Evolutionary conservation across 2,329 filamentous ascomycete species (phyloP).

Genomic region (Didymella segeticola): DNA sequence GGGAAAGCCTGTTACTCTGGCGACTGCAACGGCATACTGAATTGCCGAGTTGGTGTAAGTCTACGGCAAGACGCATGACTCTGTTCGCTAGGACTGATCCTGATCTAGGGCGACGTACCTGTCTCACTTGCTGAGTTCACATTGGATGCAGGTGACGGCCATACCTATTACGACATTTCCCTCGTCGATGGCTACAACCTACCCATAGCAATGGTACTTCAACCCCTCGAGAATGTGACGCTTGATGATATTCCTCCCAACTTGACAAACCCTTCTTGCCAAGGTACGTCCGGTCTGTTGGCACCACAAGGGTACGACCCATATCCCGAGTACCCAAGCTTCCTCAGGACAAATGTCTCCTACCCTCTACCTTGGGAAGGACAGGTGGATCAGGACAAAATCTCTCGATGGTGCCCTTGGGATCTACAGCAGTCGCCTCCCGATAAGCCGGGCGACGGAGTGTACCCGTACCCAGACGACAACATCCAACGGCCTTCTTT

Average conservation of each 20-base stretch:
- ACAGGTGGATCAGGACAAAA: conserved; percentile 61
- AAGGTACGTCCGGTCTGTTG: conserved; percentile 71
- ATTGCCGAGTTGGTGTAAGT: conserved; percentile 73
- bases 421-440: conserved; percentile 74
- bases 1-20: conserved; percentile 72
- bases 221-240: conserved; percentile 63
- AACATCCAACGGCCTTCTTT: conserved; percentile 73
- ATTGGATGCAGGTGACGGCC: conserved; percentile 69
- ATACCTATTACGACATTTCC: conserved; percentile 85
- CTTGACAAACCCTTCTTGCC: conserved; percentile 77
- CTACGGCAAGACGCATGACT: not conserved
- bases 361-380: conserved; percentile 73
- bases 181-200: conserved; percentile 87
- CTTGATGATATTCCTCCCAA: conserved; percentile 73
- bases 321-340: conserved; percentile 58
- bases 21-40: conserved; percentile 74
- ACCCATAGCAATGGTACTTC: conserved; percentile 65
- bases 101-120: conserved; percentile 70
- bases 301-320: conserved; percentile 53
- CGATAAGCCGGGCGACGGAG: conserved; percentile 72
- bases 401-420: conserved; percentile 81
- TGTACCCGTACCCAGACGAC: conserved; percentile 83
- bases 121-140: conserved; percentile 84
- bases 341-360: conserved; percentile 67
- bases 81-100: conserved; percentile 1